Evolutionary conservation across 2,329 filamentous ascomycete genomes (phyloP).

Genomic region (Macrophomina phaseolina): DNA sequence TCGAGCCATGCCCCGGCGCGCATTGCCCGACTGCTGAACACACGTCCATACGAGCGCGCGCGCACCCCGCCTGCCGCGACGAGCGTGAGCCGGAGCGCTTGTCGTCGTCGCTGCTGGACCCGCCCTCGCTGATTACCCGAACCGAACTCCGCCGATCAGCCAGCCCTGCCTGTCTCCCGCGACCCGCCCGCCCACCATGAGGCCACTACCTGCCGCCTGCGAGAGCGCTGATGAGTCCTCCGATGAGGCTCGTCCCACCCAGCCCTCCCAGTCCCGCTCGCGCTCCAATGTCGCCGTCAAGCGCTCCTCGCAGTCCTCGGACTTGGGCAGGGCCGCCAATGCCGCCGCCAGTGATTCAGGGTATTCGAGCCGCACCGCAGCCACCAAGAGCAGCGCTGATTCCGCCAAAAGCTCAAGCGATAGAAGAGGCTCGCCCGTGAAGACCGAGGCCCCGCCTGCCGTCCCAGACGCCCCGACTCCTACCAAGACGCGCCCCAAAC

Average conservation of each 20-base stretch:
- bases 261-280: constrained; percentile 12
- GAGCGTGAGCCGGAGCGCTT: background rate
- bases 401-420: constrained; percentile 50
- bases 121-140: constrained; percentile 22
- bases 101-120: constrained; percentile 2
- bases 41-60: constrained; percentile 1
- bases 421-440: constrained; percentile 22
- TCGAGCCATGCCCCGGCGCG: constrained; percentile 15
- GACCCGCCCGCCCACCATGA: constrained; percentile 5
- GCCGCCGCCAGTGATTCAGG: constrained; percentile 61
- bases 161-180: background rate
- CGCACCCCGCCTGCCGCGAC: constrained; percentile 17
- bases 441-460: background rate
- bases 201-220: constrained; percentile 2
- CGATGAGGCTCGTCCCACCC: background rate
- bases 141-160: constrained; percentile 19
- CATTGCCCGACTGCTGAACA: constrained; percentile 22
- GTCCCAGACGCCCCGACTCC: constrained; percentile 10
- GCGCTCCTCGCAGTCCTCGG: constrained; percentile 48
- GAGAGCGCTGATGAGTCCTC: constrained; percentile 13
- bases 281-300: constrained; percentile 58
- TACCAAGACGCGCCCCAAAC: constrained; percentile 1
- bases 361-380: constrained; percentile 65
- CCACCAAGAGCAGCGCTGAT: constrained; percentile 58
- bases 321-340: constrained; percentile 38